phyloP scores from a whole-genome alignment of 73 alveolate species.

The Paramecium bursaria region DNA sequence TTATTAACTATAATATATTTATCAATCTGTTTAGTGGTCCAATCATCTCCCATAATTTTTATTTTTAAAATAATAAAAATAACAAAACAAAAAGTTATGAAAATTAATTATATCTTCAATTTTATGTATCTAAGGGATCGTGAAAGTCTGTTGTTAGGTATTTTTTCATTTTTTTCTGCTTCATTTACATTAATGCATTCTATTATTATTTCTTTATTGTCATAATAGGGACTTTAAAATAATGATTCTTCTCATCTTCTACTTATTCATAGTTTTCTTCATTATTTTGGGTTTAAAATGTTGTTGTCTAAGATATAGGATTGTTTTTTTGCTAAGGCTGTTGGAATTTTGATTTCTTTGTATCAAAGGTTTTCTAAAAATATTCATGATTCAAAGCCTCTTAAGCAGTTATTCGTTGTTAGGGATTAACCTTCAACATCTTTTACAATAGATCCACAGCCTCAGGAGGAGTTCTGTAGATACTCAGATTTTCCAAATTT shows the following conservation, averaged over 20 bases:
- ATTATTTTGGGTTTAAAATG: not conserved
- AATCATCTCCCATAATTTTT: constrained; percentile 28
- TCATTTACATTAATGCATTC: too few relatives aligned
- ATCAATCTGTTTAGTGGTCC: constrained; percentile 57
- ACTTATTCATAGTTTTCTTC: not conserved
- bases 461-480: constrained; percentile 67
- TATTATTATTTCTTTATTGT: too few relatives aligned
- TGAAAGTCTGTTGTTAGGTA: too few relatives aligned
- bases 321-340: constrained; percentile 6
- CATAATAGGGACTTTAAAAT: constrained; percentile 36
- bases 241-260: constrained; percentile 36
- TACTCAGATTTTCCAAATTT: constrained; percentile 6
- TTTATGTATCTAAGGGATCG: too few relatives aligned
- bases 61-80: not conserved
- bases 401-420: constrained; percentile 70
- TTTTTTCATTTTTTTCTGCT: too few relatives aligned
- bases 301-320: constrained; percentile 17
- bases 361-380: constrained; percentile 19
- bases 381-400: constrained; percentile 72
- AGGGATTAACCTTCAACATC: constrained; percentile 70
- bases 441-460: constrained; percentile 71
- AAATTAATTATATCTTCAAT: too few relatives aligned
- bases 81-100: too few relatives aligned
- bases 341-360: constrained; percentile 34
- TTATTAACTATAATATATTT: constrained; percentile 52